Evolutionary conservation across 176 grass and related monocot genomes (phyloP).

Genomic region (Eleusine indica): DNA sequence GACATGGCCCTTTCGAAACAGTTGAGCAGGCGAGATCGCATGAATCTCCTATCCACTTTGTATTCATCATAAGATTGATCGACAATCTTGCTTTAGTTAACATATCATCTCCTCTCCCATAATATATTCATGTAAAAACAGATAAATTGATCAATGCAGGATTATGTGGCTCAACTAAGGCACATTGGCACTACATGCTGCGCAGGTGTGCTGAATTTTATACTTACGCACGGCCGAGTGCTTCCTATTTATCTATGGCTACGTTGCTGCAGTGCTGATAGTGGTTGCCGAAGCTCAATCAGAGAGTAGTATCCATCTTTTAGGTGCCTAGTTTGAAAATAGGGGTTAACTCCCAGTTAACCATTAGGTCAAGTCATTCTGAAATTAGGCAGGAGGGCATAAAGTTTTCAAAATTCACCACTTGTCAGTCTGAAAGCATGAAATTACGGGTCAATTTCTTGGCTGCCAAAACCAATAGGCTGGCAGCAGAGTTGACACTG

Average conservation of each 20-base stretch:
- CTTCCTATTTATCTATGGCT: slow-evolving; percentile 15
- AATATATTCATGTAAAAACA: slow-evolving; percentile 11
- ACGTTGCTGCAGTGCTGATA: slow-evolving; percentile 1
- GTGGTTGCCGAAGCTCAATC: slow-evolving; percentile 51
- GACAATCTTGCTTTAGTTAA: background rate
- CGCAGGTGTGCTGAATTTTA: slow-evolving; percentile 7
- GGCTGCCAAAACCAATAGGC: slow-evolving; percentile 14
- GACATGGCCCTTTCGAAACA: slow-evolving; percentile 25
- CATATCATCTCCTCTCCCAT: background rate
- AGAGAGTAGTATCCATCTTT: slow-evolving; percentile 31
- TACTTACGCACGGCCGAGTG: slow-evolving; percentile 18
- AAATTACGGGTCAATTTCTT: slow-evolving; percentile 12
- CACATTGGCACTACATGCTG: slow-evolving; percentile 28
- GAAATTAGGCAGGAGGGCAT: slow-evolving; percentile 53
- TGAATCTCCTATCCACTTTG: slow-evolving; percentile 29
- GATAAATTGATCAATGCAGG: slow-evolving; percentile 23
- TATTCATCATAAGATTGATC: slow-evolving; percentile 25
- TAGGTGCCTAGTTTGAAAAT: slow-evolving; percentile 44
- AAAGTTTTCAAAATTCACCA: slow-evolving; percentile 29
- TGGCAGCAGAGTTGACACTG: slow-evolving; percentile 25
- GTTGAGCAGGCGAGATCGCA: slow-evolving; percentile 23
- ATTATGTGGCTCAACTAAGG: slow-evolving; percentile 40
- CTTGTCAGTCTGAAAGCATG: background rate
- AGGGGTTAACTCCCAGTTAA: slow-evolving; percentile 31
- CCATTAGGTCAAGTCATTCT: slow-evolving; percentile 33